Evolutionary conservation across 345 rosid species (phyloP).

Genomic region (Hibiscus trionum): DNA sequence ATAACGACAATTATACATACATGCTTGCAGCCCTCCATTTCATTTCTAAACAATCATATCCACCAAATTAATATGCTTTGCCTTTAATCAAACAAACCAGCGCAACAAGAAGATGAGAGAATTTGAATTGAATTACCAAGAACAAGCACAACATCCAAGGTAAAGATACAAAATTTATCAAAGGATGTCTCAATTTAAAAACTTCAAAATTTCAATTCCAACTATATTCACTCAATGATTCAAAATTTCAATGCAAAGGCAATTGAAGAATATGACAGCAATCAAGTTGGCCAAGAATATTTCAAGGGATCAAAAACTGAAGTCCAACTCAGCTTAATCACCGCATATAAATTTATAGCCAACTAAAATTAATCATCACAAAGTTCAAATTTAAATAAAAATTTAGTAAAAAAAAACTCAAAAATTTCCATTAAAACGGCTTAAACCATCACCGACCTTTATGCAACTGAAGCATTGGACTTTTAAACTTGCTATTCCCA

Average conservation of each 20-base stretch:
- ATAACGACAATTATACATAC: background rate
- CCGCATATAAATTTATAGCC: background rate
- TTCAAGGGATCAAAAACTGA: background rate
- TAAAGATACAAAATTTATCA: background rate
- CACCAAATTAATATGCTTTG: background rate
- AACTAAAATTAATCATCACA: background rate
- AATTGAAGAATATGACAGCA: background rate
- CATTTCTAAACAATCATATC: background rate
- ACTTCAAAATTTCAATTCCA: background rate
- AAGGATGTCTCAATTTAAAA: background rate
- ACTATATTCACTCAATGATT: background rate
- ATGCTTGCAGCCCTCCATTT: background rate
- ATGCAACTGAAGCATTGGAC: conserved; percentile 91
- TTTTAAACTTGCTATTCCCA: conserved; percentile 53
- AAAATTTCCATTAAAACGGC: background rate
- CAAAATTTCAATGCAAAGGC: background rate
- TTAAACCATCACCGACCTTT: conserved; percentile 40
- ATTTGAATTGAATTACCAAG: background rate
- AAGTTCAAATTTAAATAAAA: background rate
- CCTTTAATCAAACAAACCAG: background rate
- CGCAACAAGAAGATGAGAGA: background rate
- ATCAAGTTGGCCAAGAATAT: no score
- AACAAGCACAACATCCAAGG: background rate
- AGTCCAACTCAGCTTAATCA: background rate
- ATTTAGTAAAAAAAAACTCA: background rate